Evolutionary conservation across 2,329 filamentous ascomycete genomes (phyloP).

Genomic region (Cercospora sesami): DNA sequence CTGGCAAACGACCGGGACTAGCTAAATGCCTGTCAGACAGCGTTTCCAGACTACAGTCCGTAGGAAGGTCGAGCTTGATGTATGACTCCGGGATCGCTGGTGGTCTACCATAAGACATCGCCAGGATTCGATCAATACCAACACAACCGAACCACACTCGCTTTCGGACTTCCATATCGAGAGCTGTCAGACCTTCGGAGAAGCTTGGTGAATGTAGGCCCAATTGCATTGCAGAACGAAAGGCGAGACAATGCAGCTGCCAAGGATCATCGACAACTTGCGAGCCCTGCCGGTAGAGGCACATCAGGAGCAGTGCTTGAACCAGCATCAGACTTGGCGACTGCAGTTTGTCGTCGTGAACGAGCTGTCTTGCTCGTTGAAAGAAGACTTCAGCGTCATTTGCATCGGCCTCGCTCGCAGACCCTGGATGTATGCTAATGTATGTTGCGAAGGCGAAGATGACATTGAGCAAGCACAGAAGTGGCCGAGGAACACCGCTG

Average conservation of each 20-base stretch:
- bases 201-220: conserved; percentile 1
- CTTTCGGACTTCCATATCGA: no score
- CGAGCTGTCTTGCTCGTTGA: conserved; percentile 1
- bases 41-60: no score
- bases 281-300: conserved; percentile 6
- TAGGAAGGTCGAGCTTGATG: no score
- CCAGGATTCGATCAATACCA: no score
- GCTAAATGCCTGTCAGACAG: no score
- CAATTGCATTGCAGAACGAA: conserved; percentile 6
- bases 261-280: conserved; percentile 3
- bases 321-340: neutral
- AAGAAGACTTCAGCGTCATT: conserved; percentile 5
- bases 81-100: no score
- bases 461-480: conserved; percentile 3
- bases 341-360: neutral
- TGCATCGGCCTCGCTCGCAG: neutral
- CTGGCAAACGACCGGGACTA: no score
- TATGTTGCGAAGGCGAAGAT: conserved; percentile 16
- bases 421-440: neutral
- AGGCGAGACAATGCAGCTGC: conserved; percentile 5
- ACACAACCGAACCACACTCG: no score
- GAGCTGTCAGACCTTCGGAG: neutral
- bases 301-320: conserved; percentile 11
- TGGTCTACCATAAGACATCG: no score
- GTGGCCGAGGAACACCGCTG: neutral